Base-by-base conservation (phyloP, 192 early-diverging fungal species). In the Coemansia sp. region DNA sequence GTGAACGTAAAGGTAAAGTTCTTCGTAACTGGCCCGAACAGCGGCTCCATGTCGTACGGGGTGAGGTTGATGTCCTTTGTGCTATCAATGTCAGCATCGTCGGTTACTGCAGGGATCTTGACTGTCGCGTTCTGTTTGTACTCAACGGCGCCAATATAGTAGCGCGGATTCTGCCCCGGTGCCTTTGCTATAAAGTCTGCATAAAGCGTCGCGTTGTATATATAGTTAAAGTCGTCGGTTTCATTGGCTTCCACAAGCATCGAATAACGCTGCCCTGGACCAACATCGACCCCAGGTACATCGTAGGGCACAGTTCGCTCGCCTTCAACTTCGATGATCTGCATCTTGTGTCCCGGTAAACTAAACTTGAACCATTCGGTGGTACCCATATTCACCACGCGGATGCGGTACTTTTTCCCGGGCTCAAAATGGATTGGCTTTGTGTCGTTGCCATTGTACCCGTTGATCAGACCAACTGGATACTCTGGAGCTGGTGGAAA, bases 231-330 rank as follows among this genome's bases (percentile, higher is more conserved):
- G 11, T 54, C 17, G 27, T 29, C 37, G 34, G 37, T 56, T 28
- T 38, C 28, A 6, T 59, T 22, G 11, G 68, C 68, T 14, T 44
- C 40, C 0, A 70, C 68, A 9, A 70, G 38, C 17, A 70, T 61
- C 23, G 68, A 70, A 20, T 57, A 55, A 2, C 68, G 57, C 33
- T 70, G 68, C 0, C 57, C 61, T 23, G 68, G 61, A 0, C 59
- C 61, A 8, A 70, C 34, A 25, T 40, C 15, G 14, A 70, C 14
- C 4, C 31, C 56, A 11, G 52, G 36, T 4, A 59, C 68, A 15
- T 34, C 1, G 6, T 31, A 22, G 2, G 61, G 68, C 17, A 59
- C 45, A 0, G 57, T 29, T 1, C 50, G 50, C 14, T 42, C 41
- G 2, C 42, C 50, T n/a, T 67, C 65, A 6, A 57, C 56, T 22